Percentiles rank a stretch among this genome's conserved stretches.
phyloP scores from a whole-genome alignment of 176 grass and related monocot species.

The Oryza longistaminata region DNA sequence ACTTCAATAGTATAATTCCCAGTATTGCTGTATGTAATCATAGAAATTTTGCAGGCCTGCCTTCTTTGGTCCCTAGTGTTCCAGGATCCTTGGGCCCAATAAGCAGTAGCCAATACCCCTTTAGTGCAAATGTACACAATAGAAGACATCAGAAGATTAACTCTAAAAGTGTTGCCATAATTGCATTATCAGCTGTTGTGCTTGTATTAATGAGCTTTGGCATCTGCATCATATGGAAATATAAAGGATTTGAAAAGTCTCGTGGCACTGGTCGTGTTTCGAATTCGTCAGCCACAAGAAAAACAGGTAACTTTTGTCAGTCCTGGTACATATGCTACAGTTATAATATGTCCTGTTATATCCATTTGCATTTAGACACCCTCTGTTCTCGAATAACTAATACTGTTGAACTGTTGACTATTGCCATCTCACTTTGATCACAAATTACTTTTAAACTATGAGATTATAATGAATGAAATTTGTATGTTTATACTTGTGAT shows the following conservation, averaged over 20 bases:
- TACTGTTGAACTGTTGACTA: too few species aligned
- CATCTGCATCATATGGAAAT: slow-evolving; percentile 57
- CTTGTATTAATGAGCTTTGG: slow-evolving; percentile 57
- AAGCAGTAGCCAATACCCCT: slow-evolving; percentile 54
- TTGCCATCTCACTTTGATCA: too few species aligned
- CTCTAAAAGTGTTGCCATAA: slow-evolving; percentile 58
- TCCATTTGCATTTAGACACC: neutral
- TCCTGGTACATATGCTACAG: neutral
- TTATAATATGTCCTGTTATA: slow-evolving; percentile 13
- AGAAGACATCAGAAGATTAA: slow-evolving; percentile 54
- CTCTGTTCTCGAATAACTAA: too few species aligned
- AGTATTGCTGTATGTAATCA: slow-evolving; percentile 22
- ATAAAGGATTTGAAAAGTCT: slow-evolving; percentile 48
- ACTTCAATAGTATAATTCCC: slow-evolving; percentile 10
- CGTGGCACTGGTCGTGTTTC: slow-evolving; percentile 38
- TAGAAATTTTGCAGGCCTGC: slow-evolving; percentile 59
- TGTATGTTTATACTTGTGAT: too few species aligned
- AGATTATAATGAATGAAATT: too few species aligned
- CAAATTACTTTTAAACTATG: too few species aligned
- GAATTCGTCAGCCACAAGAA: slow-evolving; percentile 44
- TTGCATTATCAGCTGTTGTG: slow-evolving; percentile 66
- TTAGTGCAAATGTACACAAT: slow-evolving; percentile 55
- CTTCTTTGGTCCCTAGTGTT: slow-evolving; percentile 50
- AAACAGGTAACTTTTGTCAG: slow-evolving; percentile 53
- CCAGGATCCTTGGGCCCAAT: slow-evolving; percentile 48